A percentile compares a stretch with the other conserved stretches of the same genome.
phyloP scores from a whole-genome alignment of 331 rosid species.

The Pyrus hybrid region DNA sequence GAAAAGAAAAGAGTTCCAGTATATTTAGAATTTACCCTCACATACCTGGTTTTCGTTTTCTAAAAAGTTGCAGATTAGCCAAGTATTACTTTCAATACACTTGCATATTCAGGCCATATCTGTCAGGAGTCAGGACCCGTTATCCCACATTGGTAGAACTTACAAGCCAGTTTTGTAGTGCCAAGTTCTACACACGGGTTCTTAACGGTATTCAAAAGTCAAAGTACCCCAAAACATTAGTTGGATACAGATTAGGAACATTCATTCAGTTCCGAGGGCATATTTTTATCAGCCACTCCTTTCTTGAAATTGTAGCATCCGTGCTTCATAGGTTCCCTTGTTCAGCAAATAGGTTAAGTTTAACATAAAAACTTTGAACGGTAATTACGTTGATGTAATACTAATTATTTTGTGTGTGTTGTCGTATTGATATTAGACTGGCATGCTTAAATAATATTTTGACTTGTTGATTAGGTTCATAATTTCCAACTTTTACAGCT shows the following conservation, averaged over 20 bases:
- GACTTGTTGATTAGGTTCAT: neutral
- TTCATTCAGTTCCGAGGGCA: neutral
- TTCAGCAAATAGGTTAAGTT: neutral
- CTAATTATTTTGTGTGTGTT: neutral
- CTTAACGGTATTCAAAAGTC: neutral
- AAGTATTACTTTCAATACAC: neutral
- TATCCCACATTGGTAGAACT: too few relatives aligned
- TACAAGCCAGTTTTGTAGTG: too few relatives aligned
- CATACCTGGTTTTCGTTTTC: neutral
- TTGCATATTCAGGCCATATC: neutral
- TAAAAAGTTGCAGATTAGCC: neutral
- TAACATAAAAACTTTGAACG: neutral
- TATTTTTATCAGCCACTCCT: neutral
- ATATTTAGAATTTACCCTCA: neutral
- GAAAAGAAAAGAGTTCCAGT: neutral
- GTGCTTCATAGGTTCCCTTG: neutral
- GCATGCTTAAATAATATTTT: neutral
- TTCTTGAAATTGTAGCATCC: neutral
- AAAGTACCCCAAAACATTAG: neutral
- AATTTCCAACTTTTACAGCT: neutral
- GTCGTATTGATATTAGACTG: neutral
- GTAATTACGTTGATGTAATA: neutral
- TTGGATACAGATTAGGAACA: neutral
- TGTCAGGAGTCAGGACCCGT: too few relatives aligned
- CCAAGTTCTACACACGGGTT: too few relatives aligned